These are phyloP conservation scores for Backusella westeae DNA, from an alignment of 192 early-diverging fungal genomes.

Conservation along the genomic window DNA sequence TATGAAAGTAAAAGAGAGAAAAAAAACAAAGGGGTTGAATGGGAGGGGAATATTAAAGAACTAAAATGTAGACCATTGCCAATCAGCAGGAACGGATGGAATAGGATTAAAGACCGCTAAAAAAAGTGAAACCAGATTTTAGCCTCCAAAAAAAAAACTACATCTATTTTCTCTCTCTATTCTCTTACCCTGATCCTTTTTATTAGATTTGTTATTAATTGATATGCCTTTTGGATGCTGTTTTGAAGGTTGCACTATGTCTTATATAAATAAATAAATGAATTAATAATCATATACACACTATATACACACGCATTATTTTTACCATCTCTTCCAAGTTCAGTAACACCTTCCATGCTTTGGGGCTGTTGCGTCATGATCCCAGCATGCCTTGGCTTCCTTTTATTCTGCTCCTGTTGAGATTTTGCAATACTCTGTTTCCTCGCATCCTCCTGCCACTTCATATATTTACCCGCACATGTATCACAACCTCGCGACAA, in stretches of 20 bases:
- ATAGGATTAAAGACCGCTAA: conserved; percentile 10
- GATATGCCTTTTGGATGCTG: conserved; percentile 6
- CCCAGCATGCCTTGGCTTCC: conserved; percentile 6
- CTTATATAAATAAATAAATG: neutral
- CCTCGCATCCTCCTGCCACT: conserved; percentile 13
- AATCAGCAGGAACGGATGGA: conserved; percentile 15
- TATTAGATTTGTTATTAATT: conserved; percentile 8
- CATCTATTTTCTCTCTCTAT: neutral
- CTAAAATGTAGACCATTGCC: conserved; percentile 19
- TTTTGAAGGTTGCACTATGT: neutral
- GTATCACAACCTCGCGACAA: conserved; percentile 33
- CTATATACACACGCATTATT: neutral
- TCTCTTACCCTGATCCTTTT: conserved; percentile 8
- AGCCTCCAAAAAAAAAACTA: neutral
- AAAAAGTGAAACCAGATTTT: neutral
- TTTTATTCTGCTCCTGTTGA: neutral
- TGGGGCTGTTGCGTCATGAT: conserved; percentile 34
- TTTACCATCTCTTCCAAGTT: conserved; percentile 29
- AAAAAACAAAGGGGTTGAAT: neutral
- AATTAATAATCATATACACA: neutral
- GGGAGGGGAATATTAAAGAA: neutral
- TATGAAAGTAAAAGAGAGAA: neutral
- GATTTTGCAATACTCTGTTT: neutral
- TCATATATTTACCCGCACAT: conserved; percentile 23
- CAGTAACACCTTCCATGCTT: conserved; percentile 28